These are phyloP conservation scores for Epicoccum nigrum DNA, from an alignment of 2,329 filamentous ascomycete genomes.

Conservation along the genomic window DNA sequence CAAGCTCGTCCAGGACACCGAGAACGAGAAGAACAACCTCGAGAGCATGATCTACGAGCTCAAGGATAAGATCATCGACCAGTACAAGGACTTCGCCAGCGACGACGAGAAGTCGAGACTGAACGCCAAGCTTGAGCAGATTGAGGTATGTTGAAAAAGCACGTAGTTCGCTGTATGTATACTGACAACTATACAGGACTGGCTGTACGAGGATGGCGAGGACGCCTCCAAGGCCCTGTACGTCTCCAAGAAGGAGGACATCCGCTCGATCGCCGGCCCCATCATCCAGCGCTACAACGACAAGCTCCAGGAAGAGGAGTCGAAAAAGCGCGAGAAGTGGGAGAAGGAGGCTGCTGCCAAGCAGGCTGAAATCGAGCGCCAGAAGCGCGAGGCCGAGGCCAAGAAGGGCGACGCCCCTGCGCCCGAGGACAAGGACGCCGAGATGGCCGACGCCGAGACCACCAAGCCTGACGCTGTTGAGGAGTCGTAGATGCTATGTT, in stretches of 20 bases:
- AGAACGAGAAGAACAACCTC: slow-evolving; percentile 99
- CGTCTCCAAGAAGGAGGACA: slow-evolving; percentile 93
- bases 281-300: slow-evolving; percentile 95
- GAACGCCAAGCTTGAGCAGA: slow-evolving; percentile 78
- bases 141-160: slow-evolving; percentile 71
- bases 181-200: slow-evolving; percentile 68
- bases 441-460: slow-evolving; percentile 66
- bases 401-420: slow-evolving; percentile 56
- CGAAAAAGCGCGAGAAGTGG: slow-evolving; percentile 69
- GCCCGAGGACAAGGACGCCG: slow-evolving; percentile 51
- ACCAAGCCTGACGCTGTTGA: slow-evolving; percentile 49
- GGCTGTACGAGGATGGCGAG: slow-evolving; percentile 97
- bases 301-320: slow-evolving; percentile 86
- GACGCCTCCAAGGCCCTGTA: slow-evolving; percentile 94
- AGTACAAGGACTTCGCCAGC: slow-evolving; percentile 85
- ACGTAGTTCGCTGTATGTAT: neutral
- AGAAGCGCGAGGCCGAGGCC: slow-evolving; percentile 76
- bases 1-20: slow-evolving; percentile 96
- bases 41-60: slow-evolving; percentile 98
- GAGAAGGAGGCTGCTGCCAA: slow-evolving; percentile 70
- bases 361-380: slow-evolving; percentile 71
- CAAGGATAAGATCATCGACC: slow-evolving; percentile 91
- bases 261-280: slow-evolving; percentile 86
- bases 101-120: slow-evolving; percentile 93
- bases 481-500: slow-evolving; percentile 32